phyloP scores from a whole-genome alignment of 257 asterid genomes.

The Jacaranda mimosifolia region DNA sequence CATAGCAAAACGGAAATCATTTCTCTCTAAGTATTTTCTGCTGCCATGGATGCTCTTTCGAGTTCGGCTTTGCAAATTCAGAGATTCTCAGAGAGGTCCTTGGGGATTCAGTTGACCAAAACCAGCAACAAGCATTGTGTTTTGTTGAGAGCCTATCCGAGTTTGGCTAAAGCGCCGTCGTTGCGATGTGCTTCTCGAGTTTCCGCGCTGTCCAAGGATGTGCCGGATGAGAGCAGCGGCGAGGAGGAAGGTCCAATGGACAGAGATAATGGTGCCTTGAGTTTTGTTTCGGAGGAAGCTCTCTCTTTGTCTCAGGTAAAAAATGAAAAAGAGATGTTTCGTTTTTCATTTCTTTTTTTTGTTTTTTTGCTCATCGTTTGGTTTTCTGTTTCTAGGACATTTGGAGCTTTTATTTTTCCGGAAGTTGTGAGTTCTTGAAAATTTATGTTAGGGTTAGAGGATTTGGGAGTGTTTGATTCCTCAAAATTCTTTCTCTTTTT shows the following conservation, averaged over 20 bases:
- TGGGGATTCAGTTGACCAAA: slow-evolving; percentile 32
- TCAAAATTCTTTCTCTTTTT: slow-evolving; percentile 12
- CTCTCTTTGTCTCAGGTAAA: slow-evolving; percentile 54
- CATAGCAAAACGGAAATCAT: slow-evolving; percentile 27
- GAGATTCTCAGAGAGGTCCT: slow-evolving; percentile 43
- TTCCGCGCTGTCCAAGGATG: slow-evolving; percentile 47
- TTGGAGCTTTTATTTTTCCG: not conserved
- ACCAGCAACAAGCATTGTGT: slow-evolving; percentile 1
- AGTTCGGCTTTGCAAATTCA: slow-evolving; percentile 50
- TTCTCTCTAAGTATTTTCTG: slow-evolving; percentile 41
- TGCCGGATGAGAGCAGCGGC: slow-evolving; percentile 49
- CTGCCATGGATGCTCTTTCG: slow-evolving; percentile 68
- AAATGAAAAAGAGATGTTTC: not conserved
- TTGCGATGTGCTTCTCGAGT: slow-evolving; percentile 47
- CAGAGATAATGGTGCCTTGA: slow-evolving; percentile 42
- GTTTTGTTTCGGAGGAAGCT: slow-evolving; percentile 50
- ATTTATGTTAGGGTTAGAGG: not conserved
- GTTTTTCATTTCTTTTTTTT: not conserved
- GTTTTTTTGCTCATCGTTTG: not conserved
- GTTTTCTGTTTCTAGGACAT: not conserved
- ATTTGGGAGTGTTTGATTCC: not conserved
- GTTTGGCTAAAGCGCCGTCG: slow-evolving; percentile 36
- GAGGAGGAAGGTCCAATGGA: slow-evolving; percentile 41
- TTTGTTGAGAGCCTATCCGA: slow-evolving; percentile 35
- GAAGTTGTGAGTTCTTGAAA: not conserved